Percentiles rank a stretch among this genome's conserved stretches.
phyloP scores from a whole-genome alignment of 2,329 filamentous ascomycete species.

The Chlorencoelia australis region DNA sequence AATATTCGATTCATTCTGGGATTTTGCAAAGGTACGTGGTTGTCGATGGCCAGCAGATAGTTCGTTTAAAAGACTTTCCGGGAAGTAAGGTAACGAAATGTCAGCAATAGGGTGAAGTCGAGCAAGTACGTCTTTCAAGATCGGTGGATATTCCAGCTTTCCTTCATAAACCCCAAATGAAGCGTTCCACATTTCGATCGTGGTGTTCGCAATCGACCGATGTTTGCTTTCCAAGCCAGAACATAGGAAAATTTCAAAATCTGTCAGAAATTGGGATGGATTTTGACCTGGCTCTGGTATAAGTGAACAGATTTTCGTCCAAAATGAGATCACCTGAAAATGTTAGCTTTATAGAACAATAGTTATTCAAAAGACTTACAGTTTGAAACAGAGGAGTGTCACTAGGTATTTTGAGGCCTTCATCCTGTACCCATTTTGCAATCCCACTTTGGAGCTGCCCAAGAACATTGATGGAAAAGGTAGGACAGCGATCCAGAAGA shows the following conservation, averaged over 20 bases:
- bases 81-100: conserved; percentile 38
- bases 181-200: conserved; percentile 57
- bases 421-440: conserved; percentile 53
- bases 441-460: conserved; percentile 52
- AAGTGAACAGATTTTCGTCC: conserved; percentile 36
- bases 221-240: conserved; percentile 49
- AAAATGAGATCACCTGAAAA: conserved; percentile 37
- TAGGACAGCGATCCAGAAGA: conserved; percentile 31
- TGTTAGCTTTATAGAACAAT: conserved; percentile 19
- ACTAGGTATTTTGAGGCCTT: conserved; percentile 32
- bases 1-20: conserved; percentile 12
- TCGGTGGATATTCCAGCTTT: conserved; percentile 50
- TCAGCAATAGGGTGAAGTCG: conserved; percentile 47
- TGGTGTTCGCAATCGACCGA: conserved; percentile 41
- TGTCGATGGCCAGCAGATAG: conserved; percentile 21
- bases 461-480: conserved; percentile 33
- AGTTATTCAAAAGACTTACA: conserved; percentile 31
- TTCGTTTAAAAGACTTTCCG: conserved; percentile 26
- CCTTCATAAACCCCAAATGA: conserved; percentile 51
- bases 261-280: conserved; percentile 36
- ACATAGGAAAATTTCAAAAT: conserved; percentile 44
- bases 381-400: conserved; percentile 33
- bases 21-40: conserved; percentile 32
- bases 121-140: conserved; percentile 51
- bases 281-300: conserved; percentile 27